Conservation (phyloP, 2,329 filamentous ascomycete genomes). For the Neoascochyta sp. region DNA sequence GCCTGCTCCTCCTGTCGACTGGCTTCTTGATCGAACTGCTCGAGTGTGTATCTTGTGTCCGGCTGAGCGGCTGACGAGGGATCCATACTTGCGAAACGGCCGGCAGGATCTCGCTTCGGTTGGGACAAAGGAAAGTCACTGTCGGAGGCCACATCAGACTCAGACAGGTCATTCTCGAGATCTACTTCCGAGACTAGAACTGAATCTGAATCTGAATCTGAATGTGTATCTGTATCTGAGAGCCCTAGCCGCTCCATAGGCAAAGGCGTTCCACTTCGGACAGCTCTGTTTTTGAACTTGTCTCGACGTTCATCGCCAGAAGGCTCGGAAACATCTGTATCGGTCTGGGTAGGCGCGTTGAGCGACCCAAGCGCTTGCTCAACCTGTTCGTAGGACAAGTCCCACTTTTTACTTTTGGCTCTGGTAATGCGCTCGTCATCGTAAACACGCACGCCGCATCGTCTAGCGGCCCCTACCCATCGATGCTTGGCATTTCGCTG, state of each 20-base stretch:
- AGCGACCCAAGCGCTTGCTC: constrained; percentile 25
- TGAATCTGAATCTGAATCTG: too few relatives aligned
- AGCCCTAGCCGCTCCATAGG: constrained; percentile 14
- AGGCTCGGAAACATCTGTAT: constrained; percentile 14
- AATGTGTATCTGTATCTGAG: constrained; percentile 15
- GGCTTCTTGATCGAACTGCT: constrained; percentile 46
- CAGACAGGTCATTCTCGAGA: constrained; percentile 1
- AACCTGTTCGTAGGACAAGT: constrained; percentile 43
- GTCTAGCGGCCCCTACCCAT: constrained; percentile 52
- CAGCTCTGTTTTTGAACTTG: constrained; percentile 18
- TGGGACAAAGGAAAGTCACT: background rate
- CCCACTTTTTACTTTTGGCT: constrained; percentile 30
- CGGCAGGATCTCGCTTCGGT: constrained; percentile 2
- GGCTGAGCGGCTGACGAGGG: background rate
- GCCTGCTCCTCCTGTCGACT: constrained; percentile 45
- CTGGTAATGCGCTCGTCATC: constrained; percentile 10
- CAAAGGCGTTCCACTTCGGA: constrained; percentile 27
- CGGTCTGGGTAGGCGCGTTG: constrained; percentile 28
- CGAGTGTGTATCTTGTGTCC: constrained; percentile 14
- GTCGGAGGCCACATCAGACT: constrained; percentile 3
- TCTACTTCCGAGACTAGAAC: constrained; percentile 8
- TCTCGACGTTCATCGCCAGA: constrained; percentile 11
- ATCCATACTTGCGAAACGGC: constrained; percentile 5
- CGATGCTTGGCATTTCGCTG: constrained; percentile 45
- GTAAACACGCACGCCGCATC: constrained; percentile 52